Conservation (phyloP, 2,329 filamentous ascomycete species). For the Hymenoscyphus fraxineus region DNA sequence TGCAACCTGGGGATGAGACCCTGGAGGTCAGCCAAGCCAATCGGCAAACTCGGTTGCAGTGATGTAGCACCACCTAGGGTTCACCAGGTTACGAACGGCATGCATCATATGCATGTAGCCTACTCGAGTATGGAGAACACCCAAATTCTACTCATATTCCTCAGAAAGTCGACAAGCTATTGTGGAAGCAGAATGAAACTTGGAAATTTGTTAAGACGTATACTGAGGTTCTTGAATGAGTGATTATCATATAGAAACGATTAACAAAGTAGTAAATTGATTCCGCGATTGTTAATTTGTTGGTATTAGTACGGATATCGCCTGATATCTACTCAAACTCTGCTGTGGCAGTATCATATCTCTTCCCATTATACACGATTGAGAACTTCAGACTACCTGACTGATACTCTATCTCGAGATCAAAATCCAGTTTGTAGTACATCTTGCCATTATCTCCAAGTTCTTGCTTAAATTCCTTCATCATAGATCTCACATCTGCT, state of each 20-base stretch:
- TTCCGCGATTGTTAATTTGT: not conserved
- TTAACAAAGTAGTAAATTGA: too few species aligned
- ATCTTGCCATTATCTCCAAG: not conserved
- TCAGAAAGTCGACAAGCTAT: too few species aligned
- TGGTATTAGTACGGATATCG: not conserved
- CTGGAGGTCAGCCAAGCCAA: not conserved
- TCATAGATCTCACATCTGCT: not conserved
- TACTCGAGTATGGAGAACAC: not conserved
- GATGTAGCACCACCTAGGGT: too few species aligned
- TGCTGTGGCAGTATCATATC: not conserved
- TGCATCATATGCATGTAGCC: not conserved
- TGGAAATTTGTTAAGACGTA: too few species aligned
- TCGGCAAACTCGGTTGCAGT: not conserved
- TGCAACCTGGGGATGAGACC: not conserved
- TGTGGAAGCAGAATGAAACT: too few species aligned
- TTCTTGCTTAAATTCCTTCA: not conserved
- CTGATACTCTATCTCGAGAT: not conserved
- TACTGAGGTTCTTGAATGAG: too few species aligned
- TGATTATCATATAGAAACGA: too few species aligned
- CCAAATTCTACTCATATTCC: too few species aligned
- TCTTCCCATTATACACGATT: not conserved
- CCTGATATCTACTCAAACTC: not conserved
- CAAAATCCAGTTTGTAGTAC: conserved; percentile 1
- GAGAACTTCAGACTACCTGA: conserved; percentile 5
- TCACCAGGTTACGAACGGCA: not conserved